Evolutionary conservation across 73 alveolate genomes (phyloP).

Genomic region (Paramecium tetraurelia): DNA sequence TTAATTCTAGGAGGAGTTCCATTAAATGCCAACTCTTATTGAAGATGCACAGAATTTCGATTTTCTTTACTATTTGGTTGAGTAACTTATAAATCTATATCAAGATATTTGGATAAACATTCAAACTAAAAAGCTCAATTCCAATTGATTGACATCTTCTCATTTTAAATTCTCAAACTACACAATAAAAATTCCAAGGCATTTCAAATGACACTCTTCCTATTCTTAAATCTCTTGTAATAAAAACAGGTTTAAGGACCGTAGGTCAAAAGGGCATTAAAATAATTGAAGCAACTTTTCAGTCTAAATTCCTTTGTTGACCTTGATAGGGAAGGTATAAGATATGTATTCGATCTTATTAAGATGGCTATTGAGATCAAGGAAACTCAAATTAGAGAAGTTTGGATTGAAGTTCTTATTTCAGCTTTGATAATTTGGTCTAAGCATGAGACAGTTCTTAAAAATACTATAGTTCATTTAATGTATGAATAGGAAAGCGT

Average conservation of each 20-base stretch:
- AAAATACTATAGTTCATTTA: not conserved
- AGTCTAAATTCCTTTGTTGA: not conserved
- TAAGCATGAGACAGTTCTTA: not conserved
- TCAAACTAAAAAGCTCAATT: not conserved
- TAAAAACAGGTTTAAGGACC: not conserved
- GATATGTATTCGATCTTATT: slow-evolving; percentile 2
- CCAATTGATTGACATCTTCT: not conserved
- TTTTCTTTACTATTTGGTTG: not conserved
- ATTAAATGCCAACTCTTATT: not conserved
- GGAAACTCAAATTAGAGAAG: not conserved
- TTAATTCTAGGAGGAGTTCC: not conserved
- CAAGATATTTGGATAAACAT: slow-evolving; percentile 5
- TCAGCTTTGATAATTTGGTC: not conserved
- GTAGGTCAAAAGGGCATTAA: not conserved
- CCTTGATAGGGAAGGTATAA: not conserved
- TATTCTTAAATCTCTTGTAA: not conserved
- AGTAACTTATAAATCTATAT: not conserved
- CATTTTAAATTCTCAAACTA: not conserved
- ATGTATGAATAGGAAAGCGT: slow-evolving; percentile 11
- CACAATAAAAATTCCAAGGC: not conserved
- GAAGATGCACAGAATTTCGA: slow-evolving; percentile 2
- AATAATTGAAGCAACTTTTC: not conserved
- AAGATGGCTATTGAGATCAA: slow-evolving; percentile 11
- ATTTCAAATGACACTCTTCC: not conserved
- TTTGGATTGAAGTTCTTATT: not conserved